A percentile compares a stretch with the other conserved stretches of the same genome.
Evolutionary conservation across 2,329 filamentous ascomycete genomes (phyloP).

Genomic region (Trichoderma harzianum): DNA sequence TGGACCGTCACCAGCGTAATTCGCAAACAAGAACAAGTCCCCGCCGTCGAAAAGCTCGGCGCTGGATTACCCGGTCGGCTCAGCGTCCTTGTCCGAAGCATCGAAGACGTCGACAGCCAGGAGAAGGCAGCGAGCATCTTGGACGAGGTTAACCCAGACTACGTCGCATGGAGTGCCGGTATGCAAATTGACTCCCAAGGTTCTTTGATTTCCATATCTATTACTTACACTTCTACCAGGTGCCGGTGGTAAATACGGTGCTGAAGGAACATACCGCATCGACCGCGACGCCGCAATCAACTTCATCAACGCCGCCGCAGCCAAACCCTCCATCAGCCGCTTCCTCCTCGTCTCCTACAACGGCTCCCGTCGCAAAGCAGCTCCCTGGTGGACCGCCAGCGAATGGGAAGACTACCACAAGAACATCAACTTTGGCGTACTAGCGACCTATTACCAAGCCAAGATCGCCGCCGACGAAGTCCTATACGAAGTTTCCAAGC

Average conservation of each 20-base stretch:
- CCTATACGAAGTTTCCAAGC: slow-evolving; percentile 47
- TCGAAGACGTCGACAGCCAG: slow-evolving; percentile 67
- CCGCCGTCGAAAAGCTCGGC: slow-evolving; percentile 60
- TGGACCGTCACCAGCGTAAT: slow-evolving; percentile 80
- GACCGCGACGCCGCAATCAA: slow-evolving; percentile 62
- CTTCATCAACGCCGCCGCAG: slow-evolving; percentile 58
- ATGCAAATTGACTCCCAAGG: slow-evolving; percentile 22
- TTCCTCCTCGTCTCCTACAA: slow-evolving; percentile 65
- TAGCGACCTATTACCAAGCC: slow-evolving; percentile 57
- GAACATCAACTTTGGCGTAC: slow-evolving; percentile 36
- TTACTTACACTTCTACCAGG: slow-evolving; percentile 32
- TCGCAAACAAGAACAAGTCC: slow-evolving; percentile 65
- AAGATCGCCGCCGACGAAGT: slow-evolving; percentile 59
- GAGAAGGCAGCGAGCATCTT: slow-evolving; percentile 61
- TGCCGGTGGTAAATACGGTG: slow-evolving; percentile 57
- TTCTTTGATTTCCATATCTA: neutral
- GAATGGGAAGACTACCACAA: slow-evolving; percentile 47
- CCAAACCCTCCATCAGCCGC: slow-evolving; percentile 51
- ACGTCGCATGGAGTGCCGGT: slow-evolving; percentile 68
- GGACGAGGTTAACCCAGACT: slow-evolving; percentile 58
- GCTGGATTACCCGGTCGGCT: slow-evolving; percentile 59
- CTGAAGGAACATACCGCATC: slow-evolving; percentile 54
- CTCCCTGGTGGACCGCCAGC: slow-evolving; percentile 55
- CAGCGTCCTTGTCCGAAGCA: slow-evolving; percentile 64
- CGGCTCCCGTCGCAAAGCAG: slow-evolving; percentile 48